phyloP scores from a whole-genome alignment of 1,139 yeast species.

The Candida mesenterica region DNA sequence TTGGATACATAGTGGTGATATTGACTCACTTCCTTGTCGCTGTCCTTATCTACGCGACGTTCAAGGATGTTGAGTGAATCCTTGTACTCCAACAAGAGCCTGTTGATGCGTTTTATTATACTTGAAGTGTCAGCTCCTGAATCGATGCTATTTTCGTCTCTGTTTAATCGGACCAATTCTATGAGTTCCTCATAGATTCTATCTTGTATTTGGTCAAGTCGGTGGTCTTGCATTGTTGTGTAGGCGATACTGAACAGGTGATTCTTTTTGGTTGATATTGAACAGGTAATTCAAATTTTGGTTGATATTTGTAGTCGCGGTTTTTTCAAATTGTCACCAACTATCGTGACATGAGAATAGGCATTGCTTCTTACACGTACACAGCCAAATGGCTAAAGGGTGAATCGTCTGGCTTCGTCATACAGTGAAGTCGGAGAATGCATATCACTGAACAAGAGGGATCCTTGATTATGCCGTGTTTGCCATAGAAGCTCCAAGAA shows the following conservation, averaged over 20 bases:
- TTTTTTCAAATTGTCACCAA: too few relatives aligned
- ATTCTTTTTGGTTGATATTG: not conserved
- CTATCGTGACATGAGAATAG: too few relatives aligned
- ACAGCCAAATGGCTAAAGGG: too few relatives aligned
- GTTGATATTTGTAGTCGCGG: not conserved
- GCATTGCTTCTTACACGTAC: too few relatives aligned
- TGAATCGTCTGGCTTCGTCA: too few relatives aligned
- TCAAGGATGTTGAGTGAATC: slow-evolving; percentile 8
- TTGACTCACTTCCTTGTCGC: slow-evolving; percentile 6
- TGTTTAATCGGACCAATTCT: slow-evolving; percentile 10
- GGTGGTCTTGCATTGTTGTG: slow-evolving; percentile 1
- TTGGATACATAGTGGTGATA: slow-evolving; percentile 14
- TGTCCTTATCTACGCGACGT: slow-evolving; percentile 6
- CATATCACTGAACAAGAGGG: too few relatives aligned
- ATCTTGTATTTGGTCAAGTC: slow-evolving; percentile 13
- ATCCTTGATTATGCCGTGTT: too few relatives aligned
- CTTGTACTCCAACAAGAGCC: slow-evolving; percentile 11
- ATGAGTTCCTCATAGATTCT: slow-evolving; percentile 11
- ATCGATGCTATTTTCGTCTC: slow-evolving; percentile 8
- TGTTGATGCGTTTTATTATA: slow-evolving; percentile 12
- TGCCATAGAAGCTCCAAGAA: too few relatives aligned
- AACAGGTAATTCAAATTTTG: not conserved
- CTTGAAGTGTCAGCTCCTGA: slow-evolving; percentile 9
- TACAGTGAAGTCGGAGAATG: too few relatives aligned
- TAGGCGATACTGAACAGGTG: not conserved